These are phyloP conservation scores for Plasmodium coatneyi DNA, from an alignment of 169 alveolate genomes.

Conservation along the genomic window DNA sequence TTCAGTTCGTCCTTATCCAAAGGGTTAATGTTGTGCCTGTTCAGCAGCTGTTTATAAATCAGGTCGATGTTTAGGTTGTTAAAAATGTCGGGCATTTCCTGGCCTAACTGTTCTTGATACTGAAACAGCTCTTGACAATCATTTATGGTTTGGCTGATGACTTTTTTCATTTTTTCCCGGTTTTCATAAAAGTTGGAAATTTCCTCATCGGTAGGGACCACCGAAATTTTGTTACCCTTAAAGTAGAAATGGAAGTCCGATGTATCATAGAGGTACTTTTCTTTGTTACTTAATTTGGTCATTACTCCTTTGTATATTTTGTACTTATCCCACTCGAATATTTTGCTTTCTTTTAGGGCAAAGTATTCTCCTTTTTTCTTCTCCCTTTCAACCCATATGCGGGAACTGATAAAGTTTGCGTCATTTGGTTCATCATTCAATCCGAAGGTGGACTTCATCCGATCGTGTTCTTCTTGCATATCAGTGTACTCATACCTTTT, in stretches of 20 bases:
- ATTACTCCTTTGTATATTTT: conserved; percentile 79
- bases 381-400: conserved; percentile 88
- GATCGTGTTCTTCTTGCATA: conserved; percentile 72
- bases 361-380: conserved; percentile 85
- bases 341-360: conserved; percentile 87
- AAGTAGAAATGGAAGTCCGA: conserved; percentile 83
- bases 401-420: conserved; percentile 77
- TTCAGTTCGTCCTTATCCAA: conserved; percentile 43
- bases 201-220: conserved; percentile 83
- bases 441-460: conserved; percentile 81
- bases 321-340: conserved; percentile 87
- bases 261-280: conserved; percentile 78
- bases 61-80: conserved; percentile 53
- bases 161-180: conserved; percentile 75
- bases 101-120: conserved; percentile 61
- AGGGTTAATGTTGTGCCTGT: conserved; percentile 69
- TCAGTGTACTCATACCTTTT: conserved; percentile 77
- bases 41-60: conserved; percentile 47
- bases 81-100: conserved; percentile 44
- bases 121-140: conserved; percentile 62
- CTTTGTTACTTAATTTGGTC: conserved; percentile 80
- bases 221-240: conserved; percentile 81
- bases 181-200: conserved; percentile 80
- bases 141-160: conserved; percentile 62
- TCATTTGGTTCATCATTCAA: conserved; percentile 88